Evolutionary conservation across 2,329 filamentous ascomycete genomes (phyloP).

Genomic region (Aspergillus felis): DNA sequence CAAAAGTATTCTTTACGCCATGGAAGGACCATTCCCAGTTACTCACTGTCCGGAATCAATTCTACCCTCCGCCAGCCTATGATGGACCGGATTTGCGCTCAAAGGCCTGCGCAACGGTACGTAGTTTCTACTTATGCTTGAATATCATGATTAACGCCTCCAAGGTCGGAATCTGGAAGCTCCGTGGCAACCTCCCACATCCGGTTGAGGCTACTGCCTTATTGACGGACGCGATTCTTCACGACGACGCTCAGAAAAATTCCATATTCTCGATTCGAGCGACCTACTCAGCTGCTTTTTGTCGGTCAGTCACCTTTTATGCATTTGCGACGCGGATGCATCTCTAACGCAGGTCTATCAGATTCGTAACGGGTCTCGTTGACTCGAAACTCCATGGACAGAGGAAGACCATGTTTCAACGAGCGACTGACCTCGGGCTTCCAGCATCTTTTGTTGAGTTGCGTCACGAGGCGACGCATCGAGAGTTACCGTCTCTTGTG

Average conservation of each 20-base stretch:
- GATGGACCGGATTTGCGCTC: slow-evolving; percentile 36
- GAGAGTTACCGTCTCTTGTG: slow-evolving; percentile 72
- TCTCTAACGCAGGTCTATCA: slow-evolving; percentile 10
- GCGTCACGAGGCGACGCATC: slow-evolving; percentile 85
- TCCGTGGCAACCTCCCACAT: slow-evolving; percentile 43
- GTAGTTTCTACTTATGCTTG: slow-evolving; percentile 7
- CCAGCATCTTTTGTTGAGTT: slow-evolving; percentile 78
- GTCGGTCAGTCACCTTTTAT: slow-evolving; percentile 31
- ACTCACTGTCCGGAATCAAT: slow-evolving; percentile 34
- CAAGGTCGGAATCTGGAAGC: slow-evolving; percentile 44
- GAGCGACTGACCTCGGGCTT: slow-evolving; percentile 38
- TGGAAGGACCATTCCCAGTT: slow-evolving; percentile 39
- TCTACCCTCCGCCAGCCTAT: slow-evolving; percentile 34
- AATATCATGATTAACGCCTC: slow-evolving; percentile 1
- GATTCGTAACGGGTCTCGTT: slow-evolving; percentile 44
- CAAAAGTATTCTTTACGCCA: slow-evolving; percentile 39
- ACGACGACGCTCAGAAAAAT: slow-evolving; percentile 38
- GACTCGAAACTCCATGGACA: slow-evolving; percentile 41
- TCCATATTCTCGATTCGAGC: slow-evolving; percentile 44
- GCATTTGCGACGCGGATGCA: neutral
- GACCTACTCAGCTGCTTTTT: slow-evolving; percentile 44
- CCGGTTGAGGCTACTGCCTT: slow-evolving; percentile 45
- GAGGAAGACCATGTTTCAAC: slow-evolving; percentile 44
- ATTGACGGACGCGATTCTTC: slow-evolving; percentile 44
- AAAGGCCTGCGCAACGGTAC: slow-evolving; percentile 38